These are phyloP conservation scores for Suhomyces chickasaworum DNA, from an alignment of 1,139 yeast species.

Conservation along the genomic window DNA sequence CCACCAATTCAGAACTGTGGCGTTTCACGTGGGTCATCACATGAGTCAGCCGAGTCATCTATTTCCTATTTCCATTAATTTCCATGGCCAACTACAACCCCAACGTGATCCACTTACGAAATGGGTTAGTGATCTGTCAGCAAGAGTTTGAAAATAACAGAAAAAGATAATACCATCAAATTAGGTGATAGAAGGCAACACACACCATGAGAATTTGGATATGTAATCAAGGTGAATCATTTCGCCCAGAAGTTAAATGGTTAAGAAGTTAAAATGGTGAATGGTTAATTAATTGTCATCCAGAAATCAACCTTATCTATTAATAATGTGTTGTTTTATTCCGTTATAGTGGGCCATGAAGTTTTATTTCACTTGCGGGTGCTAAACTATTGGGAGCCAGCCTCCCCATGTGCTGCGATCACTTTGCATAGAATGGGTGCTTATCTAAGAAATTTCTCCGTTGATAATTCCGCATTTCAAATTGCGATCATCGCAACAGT, in stretches of 20 bases:
- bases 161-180: no score
- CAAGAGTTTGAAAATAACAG: no score
- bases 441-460: not conserved
- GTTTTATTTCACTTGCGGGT: no score
- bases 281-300: no score
- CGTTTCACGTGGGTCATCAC: slow-evolving; percentile 1
- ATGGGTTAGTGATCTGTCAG: not conserved
- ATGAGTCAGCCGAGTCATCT: not conserved
- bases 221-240: no score
- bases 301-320: no score
- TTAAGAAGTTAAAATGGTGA: no score
- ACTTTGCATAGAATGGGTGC: not conserved
- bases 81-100: not conserved
- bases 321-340: no score
- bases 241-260: no score
- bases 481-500: not conserved
- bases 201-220: not conserved
- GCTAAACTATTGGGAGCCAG: no score
- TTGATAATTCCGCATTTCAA: not conserved
- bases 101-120: not conserved
- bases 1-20: slow-evolving; percentile 1
- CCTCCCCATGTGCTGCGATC: not conserved
- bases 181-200: no score
- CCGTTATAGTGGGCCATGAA: no score
- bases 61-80: not conserved